A percentile compares a stretch with the other conserved stretches of the same genome.
Conservation (phyloP, 192 early-diverging fungal genomes). For the Paraglomus occultum region DNA sequence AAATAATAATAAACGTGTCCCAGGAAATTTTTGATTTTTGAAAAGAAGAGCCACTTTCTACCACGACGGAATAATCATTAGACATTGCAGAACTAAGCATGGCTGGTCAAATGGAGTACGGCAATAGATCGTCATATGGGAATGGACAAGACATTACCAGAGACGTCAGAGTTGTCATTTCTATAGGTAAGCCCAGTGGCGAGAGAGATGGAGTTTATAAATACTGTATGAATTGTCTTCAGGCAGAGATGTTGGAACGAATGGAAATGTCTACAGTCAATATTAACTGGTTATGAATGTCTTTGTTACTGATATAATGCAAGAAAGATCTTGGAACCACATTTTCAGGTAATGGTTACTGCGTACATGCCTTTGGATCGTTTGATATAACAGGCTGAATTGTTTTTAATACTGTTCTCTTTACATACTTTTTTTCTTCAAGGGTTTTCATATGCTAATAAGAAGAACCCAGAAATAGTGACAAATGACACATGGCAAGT, state of each 20-base stretch:
- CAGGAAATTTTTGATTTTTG: too few relatives aligned
- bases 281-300: too few relatives aligned
- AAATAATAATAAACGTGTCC: too few relatives aligned
- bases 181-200: neutral
- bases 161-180: neutral
- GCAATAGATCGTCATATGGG: too few relatives aligned
- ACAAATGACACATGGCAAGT: constrained; percentile 12
- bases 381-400: neutral
- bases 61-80: too few relatives aligned
- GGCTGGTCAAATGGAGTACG: too few relatives aligned
- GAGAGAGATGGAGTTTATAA: neutral
- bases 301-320: neutral
- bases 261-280: too few relatives aligned
- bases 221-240: neutral
- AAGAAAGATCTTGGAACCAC: constrained; percentile 22
- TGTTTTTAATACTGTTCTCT: neutral
- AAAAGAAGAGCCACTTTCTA: too few relatives aligned
- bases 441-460: constrained; percentile 24
- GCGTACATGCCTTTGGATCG: neutral
- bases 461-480: constrained; percentile 15
- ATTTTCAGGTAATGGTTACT: constrained; percentile 20
- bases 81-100: too few relatives aligned
- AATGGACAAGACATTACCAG: neutral
- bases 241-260: neutral
- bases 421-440: too few relatives aligned